Evolutionary conservation across 768 basidiomycete species (phyloP).

Genomic region (Dentipellis sp.): DNA sequence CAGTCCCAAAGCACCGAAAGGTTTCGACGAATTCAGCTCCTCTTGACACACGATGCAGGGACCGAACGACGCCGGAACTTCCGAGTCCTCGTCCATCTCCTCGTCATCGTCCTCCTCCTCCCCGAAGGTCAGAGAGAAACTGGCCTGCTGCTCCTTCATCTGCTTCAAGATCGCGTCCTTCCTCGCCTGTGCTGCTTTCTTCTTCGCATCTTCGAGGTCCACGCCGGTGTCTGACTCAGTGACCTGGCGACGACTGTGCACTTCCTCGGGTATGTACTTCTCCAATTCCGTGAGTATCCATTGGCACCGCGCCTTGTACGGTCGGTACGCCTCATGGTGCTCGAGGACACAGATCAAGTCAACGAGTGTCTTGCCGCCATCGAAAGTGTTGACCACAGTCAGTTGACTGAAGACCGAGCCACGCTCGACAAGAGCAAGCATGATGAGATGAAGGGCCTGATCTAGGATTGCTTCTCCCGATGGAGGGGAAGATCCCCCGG

Average conservation of each 20-base stretch:
- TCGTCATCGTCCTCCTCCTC: slow-evolving; percentile 65
- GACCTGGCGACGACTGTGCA: slow-evolving; percentile 38
- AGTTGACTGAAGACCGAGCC: slow-evolving; percentile 51
- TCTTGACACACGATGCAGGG: slow-evolving; percentile 99
- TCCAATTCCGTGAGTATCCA: slow-evolving; percentile 69
- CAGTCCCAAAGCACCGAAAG: slow-evolving; percentile 82
- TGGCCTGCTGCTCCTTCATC: slow-evolving; percentile 89
- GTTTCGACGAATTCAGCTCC: slow-evolving; percentile 59
- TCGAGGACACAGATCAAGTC: slow-evolving; percentile 73
- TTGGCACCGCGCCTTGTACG: slow-evolving; percentile 58
- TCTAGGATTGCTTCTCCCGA: slow-evolving; percentile 88
- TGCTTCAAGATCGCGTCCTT: slow-evolving; percentile 92
- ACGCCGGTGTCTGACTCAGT: slow-evolving; percentile 27
- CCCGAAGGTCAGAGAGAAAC: slow-evolving; percentile 74
- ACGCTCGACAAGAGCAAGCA: slow-evolving; percentile 76
- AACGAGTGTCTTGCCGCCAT: slow-evolving; percentile 51
- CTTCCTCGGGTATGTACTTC: slow-evolving; percentile 45
- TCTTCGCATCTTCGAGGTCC: slow-evolving; percentile 64
- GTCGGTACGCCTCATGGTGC: slow-evolving; percentile 58
- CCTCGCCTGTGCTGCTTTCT: slow-evolving; percentile 80
- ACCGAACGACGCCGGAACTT: slow-evolving; percentile 55
- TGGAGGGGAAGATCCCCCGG: slow-evolving; percentile 50
- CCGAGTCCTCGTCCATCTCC: slow-evolving; percentile 39
- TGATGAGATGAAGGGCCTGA: slow-evolving; percentile 76
- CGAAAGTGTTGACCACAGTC: slow-evolving; percentile 45